These are phyloP conservation scores for Hippophae rhamnoides DNA, from an alignment of 306 rosid species.

Conservation along the genomic window DNA sequence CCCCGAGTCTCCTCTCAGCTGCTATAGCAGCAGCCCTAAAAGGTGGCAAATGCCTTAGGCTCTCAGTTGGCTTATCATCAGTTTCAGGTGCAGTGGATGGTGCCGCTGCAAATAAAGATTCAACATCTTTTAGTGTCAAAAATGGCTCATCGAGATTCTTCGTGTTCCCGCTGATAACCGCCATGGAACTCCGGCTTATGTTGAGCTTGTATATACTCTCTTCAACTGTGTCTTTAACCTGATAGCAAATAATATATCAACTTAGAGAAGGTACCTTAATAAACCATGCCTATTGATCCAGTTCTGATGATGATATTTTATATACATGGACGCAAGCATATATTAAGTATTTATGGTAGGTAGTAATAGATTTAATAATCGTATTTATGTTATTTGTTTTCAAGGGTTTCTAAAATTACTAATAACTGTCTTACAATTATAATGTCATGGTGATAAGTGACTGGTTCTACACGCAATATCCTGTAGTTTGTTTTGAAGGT, in stretches of 20 bases:
- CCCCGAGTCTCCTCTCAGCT: constrained; percentile 73
- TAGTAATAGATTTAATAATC: too few relatives aligned
- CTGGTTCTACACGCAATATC: not conserved
- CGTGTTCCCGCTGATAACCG: constrained; percentile 68
- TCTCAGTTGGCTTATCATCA: constrained; percentile 33
- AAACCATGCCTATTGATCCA: too few relatives aligned
- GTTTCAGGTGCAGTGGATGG: constrained; percentile 32
- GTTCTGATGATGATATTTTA: too few relatives aligned
- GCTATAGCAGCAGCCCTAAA: constrained; percentile 76
- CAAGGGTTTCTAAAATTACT: too few relatives aligned
- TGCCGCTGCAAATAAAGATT: constrained; percentile 51
- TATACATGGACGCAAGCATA: too few relatives aligned
- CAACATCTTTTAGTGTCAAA: constrained; percentile 72
- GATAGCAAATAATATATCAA: constrained; percentile 13
- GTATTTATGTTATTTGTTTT: too few relatives aligned
- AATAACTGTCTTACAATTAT: too few relatives aligned
- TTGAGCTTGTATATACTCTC: constrained; percentile 78
- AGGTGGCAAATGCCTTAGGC: constrained; percentile 66
- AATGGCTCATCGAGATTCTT: constrained; percentile 78
- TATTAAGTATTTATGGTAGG: too few relatives aligned
- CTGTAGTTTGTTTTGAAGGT: not conserved
- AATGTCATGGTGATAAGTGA: too few relatives aligned
- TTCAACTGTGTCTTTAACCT: constrained; percentile 88
- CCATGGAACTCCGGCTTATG: constrained; percentile 50
- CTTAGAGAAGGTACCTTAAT: not conserved